A percentile compares a stretch with the other conserved stretches of the same genome.
Conservation (phyloP, 148 eudicot species). For the Rhododendron simsii region DNA sequence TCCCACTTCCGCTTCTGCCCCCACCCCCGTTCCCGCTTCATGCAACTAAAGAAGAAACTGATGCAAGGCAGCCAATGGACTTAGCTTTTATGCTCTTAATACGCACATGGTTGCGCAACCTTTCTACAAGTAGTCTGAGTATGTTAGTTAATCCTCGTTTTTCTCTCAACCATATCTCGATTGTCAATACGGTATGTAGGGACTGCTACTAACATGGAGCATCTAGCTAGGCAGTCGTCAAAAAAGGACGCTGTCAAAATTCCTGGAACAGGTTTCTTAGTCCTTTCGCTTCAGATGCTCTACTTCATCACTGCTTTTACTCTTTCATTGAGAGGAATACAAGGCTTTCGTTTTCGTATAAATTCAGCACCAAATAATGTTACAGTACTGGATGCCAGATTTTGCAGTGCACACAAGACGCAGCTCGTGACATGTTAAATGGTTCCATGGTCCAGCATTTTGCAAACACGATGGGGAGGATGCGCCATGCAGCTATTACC, state of each 20-base stretch:
- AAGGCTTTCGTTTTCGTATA: neutral
- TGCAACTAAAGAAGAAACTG: neutral
- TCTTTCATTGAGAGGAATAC: neutral
- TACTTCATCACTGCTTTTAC: neutral
- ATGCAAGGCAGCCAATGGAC: neutral
- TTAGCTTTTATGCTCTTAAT: neutral
- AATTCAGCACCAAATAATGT: neutral
- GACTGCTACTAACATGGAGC: neutral
- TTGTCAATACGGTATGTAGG: neutral
- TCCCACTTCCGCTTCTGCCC: too few species aligned
- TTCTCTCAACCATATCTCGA: neutral
- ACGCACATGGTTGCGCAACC: neutral
- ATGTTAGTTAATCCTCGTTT: neutral
- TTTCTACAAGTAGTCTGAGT: neutral
- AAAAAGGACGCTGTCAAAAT: neutral
- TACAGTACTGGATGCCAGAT: neutral
- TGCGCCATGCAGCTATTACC: neutral
- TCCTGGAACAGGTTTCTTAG: neutral
- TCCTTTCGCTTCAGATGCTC: neutral
- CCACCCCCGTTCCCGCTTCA: neutral
- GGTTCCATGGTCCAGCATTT: neutral
- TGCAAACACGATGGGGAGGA: neutral
- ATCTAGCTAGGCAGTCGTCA: neutral
- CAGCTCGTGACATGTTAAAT: neutral
- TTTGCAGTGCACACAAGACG: neutral